A percentile compares a stretch with the other conserved stretches of the same genome.
These are phyloP conservation scores for Aspergillus costaricaensis DNA, from an alignment of 2,329 filamentous ascomycete species.

Conservation along the genomic window DNA sequence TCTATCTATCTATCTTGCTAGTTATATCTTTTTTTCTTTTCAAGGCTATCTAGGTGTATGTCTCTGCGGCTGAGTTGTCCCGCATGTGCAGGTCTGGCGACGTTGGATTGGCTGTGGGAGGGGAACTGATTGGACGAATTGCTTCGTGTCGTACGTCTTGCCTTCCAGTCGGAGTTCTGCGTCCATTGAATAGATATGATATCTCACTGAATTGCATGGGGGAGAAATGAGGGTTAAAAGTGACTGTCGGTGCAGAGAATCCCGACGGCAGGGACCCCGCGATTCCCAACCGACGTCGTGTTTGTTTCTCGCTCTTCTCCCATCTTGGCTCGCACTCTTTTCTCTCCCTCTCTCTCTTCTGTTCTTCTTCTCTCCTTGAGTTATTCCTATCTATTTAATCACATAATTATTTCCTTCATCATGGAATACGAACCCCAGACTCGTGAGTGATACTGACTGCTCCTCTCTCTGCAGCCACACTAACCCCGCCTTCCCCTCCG, in stretches of 20 bases:
- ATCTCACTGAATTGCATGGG: neutral
- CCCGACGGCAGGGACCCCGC: slow-evolving; percentile 13
- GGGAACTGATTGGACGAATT: slow-evolving; percentile 1
- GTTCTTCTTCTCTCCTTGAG: neutral
- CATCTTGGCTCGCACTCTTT: neutral
- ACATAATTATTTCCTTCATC: slow-evolving; percentile 8
- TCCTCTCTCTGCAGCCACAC: neutral
- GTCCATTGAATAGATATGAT: neutral
- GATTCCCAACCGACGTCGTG: neutral
- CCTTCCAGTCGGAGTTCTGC: neutral
- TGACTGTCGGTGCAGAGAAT: neutral
- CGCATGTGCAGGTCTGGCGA: neutral
- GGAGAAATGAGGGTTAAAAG: neutral
- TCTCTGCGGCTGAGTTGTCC: neutral
- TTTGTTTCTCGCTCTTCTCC: neutral
- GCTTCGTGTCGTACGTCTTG: neutral
- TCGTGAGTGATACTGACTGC: slow-evolving; percentile 52
- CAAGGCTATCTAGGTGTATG: neutral
- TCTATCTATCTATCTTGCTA: slow-evolving; percentile 1
- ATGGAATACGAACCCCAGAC: slow-evolving; percentile 78
- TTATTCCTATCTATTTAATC: neutral
- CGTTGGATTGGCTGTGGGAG: slow-evolving; percentile 1
- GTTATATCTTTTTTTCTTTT: neutral
- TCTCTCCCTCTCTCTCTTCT: neutral
- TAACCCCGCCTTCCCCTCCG: slow-evolving; percentile 22